These are phyloP conservation scores for Suillus alpinus DNA, from an alignment of 768 basidiomycete species.

Conservation along the genomic window DNA sequence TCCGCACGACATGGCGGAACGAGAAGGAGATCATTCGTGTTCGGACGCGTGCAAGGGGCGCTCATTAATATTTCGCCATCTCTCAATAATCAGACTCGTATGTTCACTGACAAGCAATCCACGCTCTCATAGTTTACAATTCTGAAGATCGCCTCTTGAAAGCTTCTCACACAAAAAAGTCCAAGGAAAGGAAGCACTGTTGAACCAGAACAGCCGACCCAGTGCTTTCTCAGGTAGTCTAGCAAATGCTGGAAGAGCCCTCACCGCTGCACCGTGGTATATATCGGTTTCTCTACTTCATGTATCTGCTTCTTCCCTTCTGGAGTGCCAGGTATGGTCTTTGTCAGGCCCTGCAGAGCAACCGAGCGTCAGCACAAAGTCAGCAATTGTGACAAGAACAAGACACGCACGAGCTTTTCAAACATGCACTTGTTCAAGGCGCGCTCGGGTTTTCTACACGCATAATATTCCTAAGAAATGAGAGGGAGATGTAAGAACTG, in stretches of 20 bases:
- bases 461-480: slow-evolving; percentile 70
- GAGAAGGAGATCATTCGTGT: slow-evolving; percentile 25
- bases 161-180: background rate
- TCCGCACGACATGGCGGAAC: slow-evolving; percentile 29
- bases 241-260: background rate
- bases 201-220: background rate
- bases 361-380: background rate
- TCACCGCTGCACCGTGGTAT: slow-evolving; percentile 82
- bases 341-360: slow-evolving; percentile 72
- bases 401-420: slow-evolving; percentile 79
- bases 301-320: slow-evolving; percentile 81
- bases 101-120: background rate
- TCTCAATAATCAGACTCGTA: background rate
- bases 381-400: background rate
- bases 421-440: slow-evolving; percentile 92
- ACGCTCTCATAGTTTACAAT: background rate
- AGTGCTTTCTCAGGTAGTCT: background rate
- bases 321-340: slow-evolving; percentile 88
- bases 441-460: slow-evolving; percentile 87
- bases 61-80: slow-evolving; percentile 2
- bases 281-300: slow-evolving; percentile 84
- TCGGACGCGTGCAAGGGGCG: background rate
- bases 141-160: background rate
- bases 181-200: background rate
- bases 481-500: background rate